Evolutionary conservation across 441 rosid species (phyloP).

Genomic region (Pelargonium fulgidum): DNA sequence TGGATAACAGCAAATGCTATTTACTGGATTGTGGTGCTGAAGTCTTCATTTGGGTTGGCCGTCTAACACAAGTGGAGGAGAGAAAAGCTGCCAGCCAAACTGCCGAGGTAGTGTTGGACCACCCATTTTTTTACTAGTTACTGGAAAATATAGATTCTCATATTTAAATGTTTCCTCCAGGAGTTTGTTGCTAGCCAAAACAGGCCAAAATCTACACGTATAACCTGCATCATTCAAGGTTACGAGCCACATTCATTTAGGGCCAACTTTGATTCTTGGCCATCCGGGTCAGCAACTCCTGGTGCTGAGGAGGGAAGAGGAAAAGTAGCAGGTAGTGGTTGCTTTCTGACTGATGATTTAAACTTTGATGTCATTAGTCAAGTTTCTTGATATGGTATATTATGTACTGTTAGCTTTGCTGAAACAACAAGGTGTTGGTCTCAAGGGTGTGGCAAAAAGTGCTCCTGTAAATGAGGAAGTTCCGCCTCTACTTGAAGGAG

Average conservation of each 20-base stretch:
- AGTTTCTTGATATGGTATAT: constrained; percentile 26
- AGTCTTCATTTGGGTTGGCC: constrained; percentile 94
- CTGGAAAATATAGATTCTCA: constrained; percentile 27
- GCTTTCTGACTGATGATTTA: constrained; percentile 16
- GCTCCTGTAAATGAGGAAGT: constrained; percentile 80
- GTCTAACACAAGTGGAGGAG: constrained; percentile 92
- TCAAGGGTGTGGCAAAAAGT: constrained; percentile 72
- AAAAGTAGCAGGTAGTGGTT: constrained; percentile 78
- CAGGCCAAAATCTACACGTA: constrained; percentile 77
- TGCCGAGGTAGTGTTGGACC: constrained; percentile 60
- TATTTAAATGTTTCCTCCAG: constrained; percentile 42
- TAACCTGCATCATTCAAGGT: constrained; percentile 86
- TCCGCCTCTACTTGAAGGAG: constrained; percentile 93
- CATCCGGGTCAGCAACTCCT: constrained; percentile 70
- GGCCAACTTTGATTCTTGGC: constrained; percentile 94
- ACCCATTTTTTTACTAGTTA: constrained; percentile 20
- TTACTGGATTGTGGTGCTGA: constrained; percentile 85
- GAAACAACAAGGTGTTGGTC: constrained; percentile 97
- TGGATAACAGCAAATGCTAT: constrained; percentile 88
- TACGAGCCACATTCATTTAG: constrained; percentile 89
- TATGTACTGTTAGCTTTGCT: constrained; percentile 55
- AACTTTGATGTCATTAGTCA: constrained; percentile 15
- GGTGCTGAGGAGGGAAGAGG: constrained; percentile 97
- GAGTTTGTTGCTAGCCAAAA: constrained; percentile 63
- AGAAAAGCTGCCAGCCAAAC: constrained; percentile 77